These are phyloP conservation scores for Sanghuangporus weigelae DNA, from an alignment of 1,284 basidiomycete species.

Conservation along the genomic window DNA sequence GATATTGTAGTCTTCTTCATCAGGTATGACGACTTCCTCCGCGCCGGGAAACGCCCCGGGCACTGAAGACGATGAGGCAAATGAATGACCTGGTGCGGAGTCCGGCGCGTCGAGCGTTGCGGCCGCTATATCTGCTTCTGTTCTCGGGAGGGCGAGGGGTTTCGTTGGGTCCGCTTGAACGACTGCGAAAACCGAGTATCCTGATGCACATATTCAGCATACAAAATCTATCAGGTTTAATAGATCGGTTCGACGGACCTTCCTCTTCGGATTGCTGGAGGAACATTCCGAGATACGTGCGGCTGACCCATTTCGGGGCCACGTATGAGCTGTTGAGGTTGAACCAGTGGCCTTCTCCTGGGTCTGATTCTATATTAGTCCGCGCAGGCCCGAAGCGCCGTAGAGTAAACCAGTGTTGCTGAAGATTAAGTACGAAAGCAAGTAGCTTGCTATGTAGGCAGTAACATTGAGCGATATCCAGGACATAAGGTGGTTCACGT, in stretches of 20 bases:
- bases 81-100: conserved; percentile 28
- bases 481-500: conserved; percentile 25
- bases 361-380: conserved; percentile 37
- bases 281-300: conserved; percentile 80
- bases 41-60: not conserved
- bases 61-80: not conserved
- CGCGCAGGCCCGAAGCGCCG: conserved; percentile 69
- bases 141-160: conserved; percentile 49
- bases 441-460: conserved; percentile 58
- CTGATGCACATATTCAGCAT: conserved; percentile 33
- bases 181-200: conserved; percentile 87
- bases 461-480: conserved; percentile 15
- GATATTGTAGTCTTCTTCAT: conserved; percentile 34
- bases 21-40: conserved; percentile 13
- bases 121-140: conserved; percentile 62
- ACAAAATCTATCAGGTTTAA: not conserved
- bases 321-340: conserved; percentile 81
- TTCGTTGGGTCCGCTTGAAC: conserved; percentile 45
- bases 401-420: conserved; percentile 87
- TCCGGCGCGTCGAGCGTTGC: conserved; percentile 34
- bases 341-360: conserved; percentile 74
- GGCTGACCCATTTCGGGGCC: conserved; percentile 78
- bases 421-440: conserved; percentile 85
- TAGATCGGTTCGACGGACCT: conserved; percentile 35
- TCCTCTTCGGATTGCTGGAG: conserved; percentile 84